Evolutionary conservation across 331 rosid genomes (phyloP).

Genomic region (Erythrophleum ivorense): DNA sequence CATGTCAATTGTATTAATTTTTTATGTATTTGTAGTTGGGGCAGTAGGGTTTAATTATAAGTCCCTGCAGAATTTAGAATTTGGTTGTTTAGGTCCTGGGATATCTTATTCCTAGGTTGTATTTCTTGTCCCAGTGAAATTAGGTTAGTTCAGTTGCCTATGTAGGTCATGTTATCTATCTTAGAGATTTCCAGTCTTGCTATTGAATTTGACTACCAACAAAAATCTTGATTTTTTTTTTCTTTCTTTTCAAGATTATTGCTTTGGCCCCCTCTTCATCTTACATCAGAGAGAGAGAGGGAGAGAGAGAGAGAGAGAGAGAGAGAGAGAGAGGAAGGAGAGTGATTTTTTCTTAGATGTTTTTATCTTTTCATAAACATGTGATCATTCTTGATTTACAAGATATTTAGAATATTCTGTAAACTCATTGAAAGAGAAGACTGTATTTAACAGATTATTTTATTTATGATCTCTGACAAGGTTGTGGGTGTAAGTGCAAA

Average conservation of each 20-base stretch:
- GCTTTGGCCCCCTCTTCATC: not conserved
- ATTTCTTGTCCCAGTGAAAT: not conserved
- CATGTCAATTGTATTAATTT: not conserved
- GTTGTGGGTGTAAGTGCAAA: slow-evolving; percentile 33
- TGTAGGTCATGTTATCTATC: not conserved
- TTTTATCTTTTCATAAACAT: slow-evolving; percentile 30
- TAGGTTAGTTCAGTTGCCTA: not conserved
- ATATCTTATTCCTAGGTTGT: not conserved
- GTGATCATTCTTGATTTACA: not conserved
- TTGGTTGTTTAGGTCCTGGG: not conserved
- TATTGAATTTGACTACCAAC: not conserved
- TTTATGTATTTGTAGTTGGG: not conserved
- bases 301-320: not conserved
- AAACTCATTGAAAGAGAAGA: slow-evolving; percentile 32
- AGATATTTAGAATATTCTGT: not conserved
- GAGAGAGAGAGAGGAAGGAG: not conserved
- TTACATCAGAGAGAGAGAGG: not conserved
- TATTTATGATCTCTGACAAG: not conserved
- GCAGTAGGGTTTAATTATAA: not conserved
- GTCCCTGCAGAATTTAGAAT: not conserved
- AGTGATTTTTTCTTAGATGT: slow-evolving; percentile 21
- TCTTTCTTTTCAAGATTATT: not conserved
- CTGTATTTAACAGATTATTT: not conserved
- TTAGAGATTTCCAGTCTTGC: slow-evolving; percentile 3
- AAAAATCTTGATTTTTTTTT: not conserved